Evolutionary conservation across 1,139 yeast genomes (phyloP).

Genomic region (Saccharomyces uvarum): DNA sequence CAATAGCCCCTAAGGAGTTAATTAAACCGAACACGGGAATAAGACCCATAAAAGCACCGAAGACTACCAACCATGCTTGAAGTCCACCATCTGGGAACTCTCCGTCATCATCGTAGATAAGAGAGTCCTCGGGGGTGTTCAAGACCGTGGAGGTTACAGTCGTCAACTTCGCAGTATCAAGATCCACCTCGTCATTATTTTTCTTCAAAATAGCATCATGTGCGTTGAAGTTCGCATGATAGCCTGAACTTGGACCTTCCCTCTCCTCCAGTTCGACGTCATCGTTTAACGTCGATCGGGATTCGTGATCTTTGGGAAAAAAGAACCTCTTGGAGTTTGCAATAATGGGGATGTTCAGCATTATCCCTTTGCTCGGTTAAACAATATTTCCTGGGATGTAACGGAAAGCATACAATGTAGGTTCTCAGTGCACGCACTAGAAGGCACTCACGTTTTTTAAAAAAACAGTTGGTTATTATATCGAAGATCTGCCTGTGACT

Average conservation of each 20-base stretch:
- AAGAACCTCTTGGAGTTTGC: neutral
- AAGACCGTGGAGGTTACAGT: conserved; percentile 4
- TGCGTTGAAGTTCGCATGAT: conserved; percentile 6
- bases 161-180: conserved; percentile 1
- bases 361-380: neutral
- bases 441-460: no score
- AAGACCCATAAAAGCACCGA: conserved; percentile 60
- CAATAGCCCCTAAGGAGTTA: conserved; percentile 64
- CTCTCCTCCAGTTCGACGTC: conserved; percentile 5
- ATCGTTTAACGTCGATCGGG: neutral
- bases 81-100: conserved; percentile 30
- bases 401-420: no score
- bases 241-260: conserved; percentile 11
- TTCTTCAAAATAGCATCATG: conserved; percentile 7
- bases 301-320: neutral
- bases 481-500: neutral
- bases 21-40: conserved; percentile 57
- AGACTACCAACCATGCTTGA: conserved; percentile 43
- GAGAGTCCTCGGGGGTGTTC: conserved; percentile 5
- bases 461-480: neutral
- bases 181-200: conserved; percentile 6
- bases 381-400: neutral
- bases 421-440: no score
- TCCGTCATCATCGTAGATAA: conserved; percentile 12
- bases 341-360: neutral